Conservation (phyloP, 768 basidiomycete species). For the Austroboletus eburneus region DNA sequence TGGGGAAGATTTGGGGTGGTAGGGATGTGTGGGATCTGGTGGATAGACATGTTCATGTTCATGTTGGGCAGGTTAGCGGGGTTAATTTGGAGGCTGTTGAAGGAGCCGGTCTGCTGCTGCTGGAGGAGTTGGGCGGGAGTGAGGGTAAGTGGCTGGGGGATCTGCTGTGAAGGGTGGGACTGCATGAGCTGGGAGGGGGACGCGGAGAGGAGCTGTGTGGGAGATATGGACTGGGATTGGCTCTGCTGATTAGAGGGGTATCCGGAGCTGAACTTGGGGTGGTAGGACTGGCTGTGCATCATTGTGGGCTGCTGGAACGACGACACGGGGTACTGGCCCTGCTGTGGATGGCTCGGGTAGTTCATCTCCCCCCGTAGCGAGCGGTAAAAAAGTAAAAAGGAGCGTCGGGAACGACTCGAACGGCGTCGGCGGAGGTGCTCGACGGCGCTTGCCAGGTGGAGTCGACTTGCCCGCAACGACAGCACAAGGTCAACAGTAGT, state of each 20-base stretch:
- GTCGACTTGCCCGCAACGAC: background rate
- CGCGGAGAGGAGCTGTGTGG: slow-evolving; percentile 16
- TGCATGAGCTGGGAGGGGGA: slow-evolving; percentile 25
- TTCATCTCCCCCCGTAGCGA: slow-evolving; percentile 21
- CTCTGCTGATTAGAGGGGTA: slow-evolving; percentile 10
- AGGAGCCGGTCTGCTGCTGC: slow-evolving; percentile 29
- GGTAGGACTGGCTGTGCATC: slow-evolving; percentile 17
- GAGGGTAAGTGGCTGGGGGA: slow-evolving; percentile 23
- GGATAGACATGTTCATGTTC: slow-evolving; percentile 21
- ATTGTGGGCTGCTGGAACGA: slow-evolving; percentile 19
- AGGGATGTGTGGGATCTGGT: slow-evolving; percentile 16
- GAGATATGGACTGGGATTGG: slow-evolving; percentile 22
- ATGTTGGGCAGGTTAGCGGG: too few species aligned
- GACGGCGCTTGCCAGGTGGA: background rate
- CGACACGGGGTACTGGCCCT: slow-evolving; percentile 26
- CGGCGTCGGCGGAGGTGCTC: background rate
- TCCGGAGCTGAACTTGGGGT: slow-evolving; percentile 16
- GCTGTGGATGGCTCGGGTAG: slow-evolving; percentile 18
- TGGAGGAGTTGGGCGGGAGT: slow-evolving; percentile 36
- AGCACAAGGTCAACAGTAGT: slow-evolving; percentile 14
- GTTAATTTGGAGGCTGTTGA: slow-evolving; percentile 10
- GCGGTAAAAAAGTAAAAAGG: background rate
- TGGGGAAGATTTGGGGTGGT: slow-evolving; percentile 17
- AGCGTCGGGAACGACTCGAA: background rate
- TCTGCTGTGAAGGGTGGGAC: slow-evolving; percentile 8